A percentile compares a stretch with the other conserved stretches of the same genome.
These are phyloP conservation scores for Suillus lakei DNA, from an alignment of 768 basidiomycete genomes.

Conservation along the genomic window DNA sequence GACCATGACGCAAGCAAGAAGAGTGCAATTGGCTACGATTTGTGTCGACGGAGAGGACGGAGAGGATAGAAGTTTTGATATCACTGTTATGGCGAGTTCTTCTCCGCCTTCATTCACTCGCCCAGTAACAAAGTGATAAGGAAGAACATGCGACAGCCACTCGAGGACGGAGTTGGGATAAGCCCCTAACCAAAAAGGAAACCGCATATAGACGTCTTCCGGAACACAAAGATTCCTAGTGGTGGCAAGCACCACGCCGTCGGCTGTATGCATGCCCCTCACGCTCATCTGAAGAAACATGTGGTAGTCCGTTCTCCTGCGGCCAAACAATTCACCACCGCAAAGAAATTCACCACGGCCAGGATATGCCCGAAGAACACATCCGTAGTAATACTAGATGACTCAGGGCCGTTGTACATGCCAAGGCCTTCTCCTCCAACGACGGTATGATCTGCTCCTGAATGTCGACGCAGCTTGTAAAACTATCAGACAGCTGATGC, in stretches of 20 bases:
- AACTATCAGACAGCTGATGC: too few species aligned
- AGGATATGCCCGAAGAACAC: too few species aligned
- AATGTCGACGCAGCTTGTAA: too few species aligned
- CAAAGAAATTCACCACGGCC: too few species aligned
- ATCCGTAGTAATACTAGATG: too few species aligned
- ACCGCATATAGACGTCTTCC: too few species aligned
- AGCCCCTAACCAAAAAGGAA: too few species aligned
- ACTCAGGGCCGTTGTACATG: too few species aligned
- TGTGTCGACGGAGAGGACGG: not conserved
- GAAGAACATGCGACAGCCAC: not conserved
- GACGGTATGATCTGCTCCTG: too few species aligned
- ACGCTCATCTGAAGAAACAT: not conserved
- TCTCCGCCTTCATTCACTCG: not conserved
- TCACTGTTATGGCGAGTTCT: not conserved
- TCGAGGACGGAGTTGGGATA: not conserved
- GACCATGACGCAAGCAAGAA: not conserved
- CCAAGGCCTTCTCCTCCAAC: too few species aligned
- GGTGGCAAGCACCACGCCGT: not conserved
- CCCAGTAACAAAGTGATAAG: not conserved
- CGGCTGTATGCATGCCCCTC: accelerated
- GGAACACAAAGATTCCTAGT: not conserved
- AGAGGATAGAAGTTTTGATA: not conserved
- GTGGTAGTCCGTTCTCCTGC: not conserved
- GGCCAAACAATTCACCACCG: too few species aligned
- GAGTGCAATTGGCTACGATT: not conserved